A percentile compares a stretch with the other conserved stretches of the same genome.
phyloP scores from a whole-genome alignment of 1,284 basidiomycete genomes.

The Austroboletus niveus region DNA sequence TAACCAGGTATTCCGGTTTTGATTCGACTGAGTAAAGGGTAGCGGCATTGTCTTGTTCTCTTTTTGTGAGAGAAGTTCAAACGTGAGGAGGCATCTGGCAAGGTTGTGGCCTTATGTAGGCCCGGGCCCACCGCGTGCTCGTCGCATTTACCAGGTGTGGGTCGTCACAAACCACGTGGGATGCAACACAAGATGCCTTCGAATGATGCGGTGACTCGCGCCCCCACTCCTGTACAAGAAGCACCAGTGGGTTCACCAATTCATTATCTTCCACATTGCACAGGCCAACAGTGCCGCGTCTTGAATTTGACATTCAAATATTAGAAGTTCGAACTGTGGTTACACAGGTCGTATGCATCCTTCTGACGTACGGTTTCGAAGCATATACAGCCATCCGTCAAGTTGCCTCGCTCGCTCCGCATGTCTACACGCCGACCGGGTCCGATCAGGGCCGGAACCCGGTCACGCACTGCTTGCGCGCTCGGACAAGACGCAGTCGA shows the following conservation, averaged over 20 bases:
- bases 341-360: conserved; percentile 4
- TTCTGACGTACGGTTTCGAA: conserved; percentile 16
- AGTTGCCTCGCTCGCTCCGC: conserved; percentile 17
- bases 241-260: not conserved
- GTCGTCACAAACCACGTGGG: conserved; percentile 17
- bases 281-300: not conserved
- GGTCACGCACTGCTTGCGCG: not conserved
- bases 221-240: conserved; percentile 9
- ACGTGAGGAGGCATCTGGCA: conserved; percentile 8
- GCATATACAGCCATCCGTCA: conserved; percentile 3
- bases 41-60: conserved; percentile 20
- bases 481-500: not conserved
- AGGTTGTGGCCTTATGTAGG: conserved; percentile 27
- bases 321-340: conserved; percentile 9
- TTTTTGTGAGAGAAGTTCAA: conserved; percentile 9
- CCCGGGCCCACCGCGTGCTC: conserved; percentile 22
- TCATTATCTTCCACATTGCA: conserved; percentile 1
- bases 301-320: conserved; percentile 2
- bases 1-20: conserved; percentile 27
- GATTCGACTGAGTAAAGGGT: conserved; percentile 16
- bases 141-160: conserved; percentile 30
- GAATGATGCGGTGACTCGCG: not conserved
- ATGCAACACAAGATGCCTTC: conserved; percentile 6
- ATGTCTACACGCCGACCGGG: conserved; percentile 5
- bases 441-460: not conserved